Conservation (phyloP, 164 flowering plant species). For the Aristolochia fimbriata region DNA sequence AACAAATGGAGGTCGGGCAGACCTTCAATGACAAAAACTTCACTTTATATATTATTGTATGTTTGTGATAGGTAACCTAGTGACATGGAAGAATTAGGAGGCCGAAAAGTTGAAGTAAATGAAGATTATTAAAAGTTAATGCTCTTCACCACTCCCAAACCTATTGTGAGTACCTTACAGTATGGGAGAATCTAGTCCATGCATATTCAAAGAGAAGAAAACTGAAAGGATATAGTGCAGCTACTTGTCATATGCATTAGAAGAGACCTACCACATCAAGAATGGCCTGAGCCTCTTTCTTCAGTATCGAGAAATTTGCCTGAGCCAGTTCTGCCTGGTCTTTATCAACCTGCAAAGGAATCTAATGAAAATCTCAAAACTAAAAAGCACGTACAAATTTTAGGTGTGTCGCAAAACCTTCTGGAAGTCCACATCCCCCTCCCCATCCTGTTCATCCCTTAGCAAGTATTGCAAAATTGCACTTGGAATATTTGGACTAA, state of each 20-base stretch:
- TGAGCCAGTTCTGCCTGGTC: constrained; percentile 78
- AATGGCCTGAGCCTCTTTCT: constrained; percentile 78
- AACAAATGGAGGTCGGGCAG: too few species aligned
- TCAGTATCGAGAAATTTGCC: constrained; percentile 67
- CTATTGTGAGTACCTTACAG: too few species aligned
- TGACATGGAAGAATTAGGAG: too few species aligned
- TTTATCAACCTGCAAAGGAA: constrained; percentile 54
- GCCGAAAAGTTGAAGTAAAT: too few species aligned
- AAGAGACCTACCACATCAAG: constrained; percentile 61
- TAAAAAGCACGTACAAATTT: background rate
- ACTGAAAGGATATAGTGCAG: too few species aligned
- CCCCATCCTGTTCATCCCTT: constrained; percentile 61
- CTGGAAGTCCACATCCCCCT: constrained; percentile 51
- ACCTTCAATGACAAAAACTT: too few species aligned
- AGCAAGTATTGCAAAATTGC: constrained; percentile 56
- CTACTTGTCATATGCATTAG: background rate
- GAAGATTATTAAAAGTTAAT: too few species aligned
- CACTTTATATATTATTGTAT: too few species aligned
- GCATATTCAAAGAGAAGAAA: too few species aligned
- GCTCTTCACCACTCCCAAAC: too few species aligned
- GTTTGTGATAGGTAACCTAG: too few species aligned
- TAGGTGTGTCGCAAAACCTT: constrained; percentile 34
- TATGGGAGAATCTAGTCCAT: too few species aligned
- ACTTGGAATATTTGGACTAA: constrained; percentile 83
- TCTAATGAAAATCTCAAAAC: background rate